Evolutionary conservation across 495 filamentous ascomycete genomes (phyloP), one percentile per base, ranked within the genome.

Genomic region (Aspergillus cristatus): DNA sequence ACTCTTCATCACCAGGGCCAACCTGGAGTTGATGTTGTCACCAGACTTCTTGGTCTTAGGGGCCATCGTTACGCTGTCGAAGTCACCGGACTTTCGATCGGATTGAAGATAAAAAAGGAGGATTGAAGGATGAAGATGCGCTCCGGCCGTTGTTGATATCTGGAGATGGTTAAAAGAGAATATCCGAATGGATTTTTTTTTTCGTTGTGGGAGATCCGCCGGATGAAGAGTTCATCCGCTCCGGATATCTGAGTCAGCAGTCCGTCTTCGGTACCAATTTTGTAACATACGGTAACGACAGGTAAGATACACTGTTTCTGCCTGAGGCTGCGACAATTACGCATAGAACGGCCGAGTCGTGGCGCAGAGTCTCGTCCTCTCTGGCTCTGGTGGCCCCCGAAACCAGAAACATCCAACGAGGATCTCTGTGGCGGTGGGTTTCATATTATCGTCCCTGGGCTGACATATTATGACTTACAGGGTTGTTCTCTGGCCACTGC

Each of bases 1-100:
- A 42, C 79, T 84, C 78, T 94, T 96, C 83, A 96, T 91, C 43
- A 95, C 89, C 65, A 95, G 79, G 57, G 84, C 85, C 48, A 91
- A 72, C 64, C 84, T 82, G 62, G 80, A 79, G 72, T 85, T 86
- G 74, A 90, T 86, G 74, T 73, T 82, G 75, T 95, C 86, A 56
- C 83, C 78, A 57, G 84, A 79, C 71, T 89, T 91, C 80, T 90
- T 91, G 64, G 69, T 94, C 81, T 95, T 94, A 60, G 84, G 84
- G 63, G 87, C 85, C 89, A 89, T 90, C 66, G 62, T 66, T 72
- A 62, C 68, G 68, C 67, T 57, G 39, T 45, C 33, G 48, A 55
- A 55, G 55, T 53, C 43, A 43, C 15, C 46, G 26, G 39, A 30
- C 18, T 43, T 49, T 56, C 43, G 33, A 47, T 47, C 39, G 30